phyloP scores from a whole-genome alignment of 179 eudicot genomes.

The Vitellaria paradoxa region DNA sequence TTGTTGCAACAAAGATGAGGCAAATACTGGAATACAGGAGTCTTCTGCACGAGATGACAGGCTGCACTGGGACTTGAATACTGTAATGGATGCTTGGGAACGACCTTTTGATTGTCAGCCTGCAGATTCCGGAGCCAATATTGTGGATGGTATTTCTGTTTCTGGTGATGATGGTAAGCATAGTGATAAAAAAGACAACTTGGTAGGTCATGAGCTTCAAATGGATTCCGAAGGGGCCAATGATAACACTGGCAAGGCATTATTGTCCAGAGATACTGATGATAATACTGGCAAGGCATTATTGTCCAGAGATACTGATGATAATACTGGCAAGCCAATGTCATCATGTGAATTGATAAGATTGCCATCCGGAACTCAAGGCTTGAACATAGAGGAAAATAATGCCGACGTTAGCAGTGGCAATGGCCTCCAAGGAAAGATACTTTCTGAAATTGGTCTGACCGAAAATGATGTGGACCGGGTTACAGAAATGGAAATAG shows the following conservation, averaged over 20 bases:
- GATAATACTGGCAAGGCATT: neutral
- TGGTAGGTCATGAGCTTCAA: conserved; percentile 9
- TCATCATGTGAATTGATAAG: neutral
- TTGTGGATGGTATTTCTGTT: no score
- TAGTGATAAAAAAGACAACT: conserved; percentile 9
- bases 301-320: no score
- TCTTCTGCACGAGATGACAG: conserved; percentile 24
- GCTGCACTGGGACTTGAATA: conserved; percentile 49
- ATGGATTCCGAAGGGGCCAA: conserved; percentile 5
- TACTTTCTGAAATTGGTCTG: neutral
- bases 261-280: no score
- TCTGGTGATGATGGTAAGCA: neutral
- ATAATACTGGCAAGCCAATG: neutral
- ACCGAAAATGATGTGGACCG: neutral
- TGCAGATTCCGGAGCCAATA: no score
- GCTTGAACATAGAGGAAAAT: neutral
- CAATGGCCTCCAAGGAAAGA: neutral
- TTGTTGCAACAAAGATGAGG: no score
- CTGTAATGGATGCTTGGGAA: conserved; percentile 42
- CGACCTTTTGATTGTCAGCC: conserved; percentile 19
- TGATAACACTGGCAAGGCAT: neutral
- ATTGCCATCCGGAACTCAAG: neutral
- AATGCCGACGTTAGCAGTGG: neutral
- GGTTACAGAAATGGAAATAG: conserved; percentile 16
- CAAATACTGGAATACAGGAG: conserved; percentile 7